Evolutionary conservation across 208 protist genomes (phyloP), one percentile per base, ranked within the genome.

Genomic region (Trypanosomatidae sp.): DNA sequence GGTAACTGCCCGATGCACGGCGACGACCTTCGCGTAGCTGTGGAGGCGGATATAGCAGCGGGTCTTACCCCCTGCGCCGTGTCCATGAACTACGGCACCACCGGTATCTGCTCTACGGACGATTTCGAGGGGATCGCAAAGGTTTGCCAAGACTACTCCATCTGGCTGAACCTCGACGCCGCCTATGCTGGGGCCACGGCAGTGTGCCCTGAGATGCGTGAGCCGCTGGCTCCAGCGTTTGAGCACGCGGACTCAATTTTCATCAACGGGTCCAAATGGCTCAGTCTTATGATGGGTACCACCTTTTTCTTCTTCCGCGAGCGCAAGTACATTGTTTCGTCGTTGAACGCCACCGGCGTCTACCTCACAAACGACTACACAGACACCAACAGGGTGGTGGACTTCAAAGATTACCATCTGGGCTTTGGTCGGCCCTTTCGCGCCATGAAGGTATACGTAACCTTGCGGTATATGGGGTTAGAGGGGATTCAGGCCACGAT

Each of bases 341-440:
- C 76, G 19, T 82, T 91, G 22, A 85, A 84, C 59, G 70, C 80
- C 17, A 83, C 74, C 12, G 81, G 77, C 1, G 78, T 86, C 25
- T 92, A 88, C 66, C 67, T 89, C 41, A 30, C 67, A 25, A 89
- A 86, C 73, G 76, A 75, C 53, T 78, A 74, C 77, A 84, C 81
- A 12, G 82, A 76, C 12, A 55, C 74, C 2, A 74, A 73, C 30
- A n/a, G 62, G 22, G 76, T 85, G 44, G 71, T 82, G 0, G 84
- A 93, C 71, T 93, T 90, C 69, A 84, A 88, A 72, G 83, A 93
- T 66, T 94, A 89, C 70, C 87, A 89, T n/a, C 71, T 94, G 10
- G 84, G 87, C 36, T 78, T 90, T 62, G 84, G 81, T 0, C 80
- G 90, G 0, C 82, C 80, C 9, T 94, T 92, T 74, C 82, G 87